phyloP scores from a whole-genome alignment of 2,329 filamentous ascomycete genomes.

The Clarireedia monteithiana region DNA sequence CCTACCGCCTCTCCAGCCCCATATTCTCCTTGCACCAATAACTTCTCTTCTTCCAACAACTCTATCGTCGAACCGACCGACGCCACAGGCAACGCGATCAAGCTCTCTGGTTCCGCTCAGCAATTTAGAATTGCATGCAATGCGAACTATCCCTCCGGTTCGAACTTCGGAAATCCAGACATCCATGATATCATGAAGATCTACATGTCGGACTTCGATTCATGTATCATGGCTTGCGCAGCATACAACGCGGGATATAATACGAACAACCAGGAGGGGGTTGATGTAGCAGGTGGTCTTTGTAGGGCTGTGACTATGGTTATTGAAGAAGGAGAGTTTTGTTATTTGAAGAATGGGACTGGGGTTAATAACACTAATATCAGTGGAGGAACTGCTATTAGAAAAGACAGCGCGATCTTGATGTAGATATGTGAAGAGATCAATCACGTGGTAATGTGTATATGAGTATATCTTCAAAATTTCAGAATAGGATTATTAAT shows the following conservation, averaged over 20 bases:
- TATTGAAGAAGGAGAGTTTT: conserved; percentile 2
- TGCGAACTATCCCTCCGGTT: conserved; percentile 3
- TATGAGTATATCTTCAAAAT: background rate
- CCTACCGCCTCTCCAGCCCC: background rate
- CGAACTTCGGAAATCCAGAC: conserved; percentile 1
- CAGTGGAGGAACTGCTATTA: background rate
- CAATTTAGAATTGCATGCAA: conserved; percentile 6
- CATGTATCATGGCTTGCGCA: conserved; percentile 5
- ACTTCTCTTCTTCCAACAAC: background rate
- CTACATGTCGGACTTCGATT: background rate
- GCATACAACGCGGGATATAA: conserved; percentile 4
- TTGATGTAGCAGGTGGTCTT: background rate
- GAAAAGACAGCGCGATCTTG: conserved; percentile 10
- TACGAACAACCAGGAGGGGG: background rate
- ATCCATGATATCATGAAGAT: conserved; percentile 9
- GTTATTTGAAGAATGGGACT: conserved; percentile 11
- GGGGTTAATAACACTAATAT: conserved; percentile 5
- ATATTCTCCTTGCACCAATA: background rate
- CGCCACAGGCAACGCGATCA: background rate
- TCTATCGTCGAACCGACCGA: background rate
- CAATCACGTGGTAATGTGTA: no score
- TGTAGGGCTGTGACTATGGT: conserved; percentile 8
- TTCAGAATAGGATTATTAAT: background rate
- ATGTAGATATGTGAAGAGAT: background rate
- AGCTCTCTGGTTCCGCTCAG: background rate